Base-by-base conservation (phyloP, 495 filamentous ascomycete species). In the Xylaria scruposa region DNA sequence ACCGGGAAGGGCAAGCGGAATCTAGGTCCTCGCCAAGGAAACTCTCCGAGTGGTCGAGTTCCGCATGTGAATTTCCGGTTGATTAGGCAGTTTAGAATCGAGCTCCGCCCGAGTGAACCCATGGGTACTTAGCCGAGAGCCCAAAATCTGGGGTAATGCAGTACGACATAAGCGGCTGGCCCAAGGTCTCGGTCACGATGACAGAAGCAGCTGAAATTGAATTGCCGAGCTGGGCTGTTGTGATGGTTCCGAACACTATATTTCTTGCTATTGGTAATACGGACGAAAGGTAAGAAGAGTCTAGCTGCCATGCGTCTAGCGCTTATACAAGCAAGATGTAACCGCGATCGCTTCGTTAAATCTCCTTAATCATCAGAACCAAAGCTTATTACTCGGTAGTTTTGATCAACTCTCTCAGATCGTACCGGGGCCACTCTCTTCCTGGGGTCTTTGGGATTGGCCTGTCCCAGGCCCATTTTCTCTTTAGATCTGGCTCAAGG, bases 401-500 rank as follows among this genome's bases (percentile, higher is more conserved):
- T 54, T 31, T 29, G 31, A 71, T 38, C 47, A 71, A 29, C 17
- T 60, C 75, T 33, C 31, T 73, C 36, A 78, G 61, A 63, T 78
- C 75, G 19, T 61, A 62, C 46, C 21, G 40, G 3, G 77, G 77
- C 77, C 77, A 78, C n/a, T 42, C 44, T 58, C 33, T 67, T 53
- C 49, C 63, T n/a, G 66, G 42, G 10, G n/a, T 56, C 3, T 73
- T 73, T 1, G 75, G 75, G 3, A 74, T n/a, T 42, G 74, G 71
- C n/a, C 71, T 74, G 29, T 90, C 84, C 89, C 88, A 91, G 7
- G 84, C 86, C 70, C 70, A 91, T 36, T 81, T 81, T 70, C 79
- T 72, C 42, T 63, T 75, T 58, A 85, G 67, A 19, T 85, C 84
- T 1, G 80, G 76, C 26, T 80, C 80, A 2, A 89, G 74, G 10